Conservation (phyloP, 176 grass and related monocot genomes). For the Musa schizocarpa region DNA sequence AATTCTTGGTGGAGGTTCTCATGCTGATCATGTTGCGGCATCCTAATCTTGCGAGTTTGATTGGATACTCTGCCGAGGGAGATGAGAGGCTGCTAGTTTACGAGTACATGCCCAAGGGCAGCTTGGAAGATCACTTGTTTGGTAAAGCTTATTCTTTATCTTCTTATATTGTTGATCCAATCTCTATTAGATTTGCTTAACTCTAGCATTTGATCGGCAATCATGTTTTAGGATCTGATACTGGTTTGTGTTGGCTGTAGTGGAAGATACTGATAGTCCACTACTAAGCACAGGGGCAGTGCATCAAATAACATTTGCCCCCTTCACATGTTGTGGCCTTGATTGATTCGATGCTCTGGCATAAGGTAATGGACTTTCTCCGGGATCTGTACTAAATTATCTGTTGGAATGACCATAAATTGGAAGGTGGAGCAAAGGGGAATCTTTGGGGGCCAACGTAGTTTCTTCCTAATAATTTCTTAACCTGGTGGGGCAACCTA, state of each 20-base stretch:
- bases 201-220: no score
- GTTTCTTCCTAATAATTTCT: no score
- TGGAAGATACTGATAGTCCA: background rate
- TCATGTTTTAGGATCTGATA: no score
- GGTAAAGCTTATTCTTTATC: conserved; percentile 32
- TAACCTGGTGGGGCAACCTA: no score
- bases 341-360: no score
- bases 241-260: no score
- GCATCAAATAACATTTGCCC: background rate
- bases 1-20: conserved; percentile 91
- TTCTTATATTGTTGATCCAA: background rate
- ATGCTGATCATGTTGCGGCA: conserved; percentile 78
- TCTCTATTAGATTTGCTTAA: background rate
- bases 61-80: conserved; percentile 79
- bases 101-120: conserved; percentile 89
- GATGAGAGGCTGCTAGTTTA: conserved; percentile 89
- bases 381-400: no score
- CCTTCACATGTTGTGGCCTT: no score
- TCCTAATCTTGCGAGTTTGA: conserved; percentile 67
- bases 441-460: no score
- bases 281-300: background rate
- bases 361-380: no score
- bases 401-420: no score
- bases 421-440: no score
- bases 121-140: conserved; percentile 81